These are phyloP conservation scores for Blastobotrys serpentis DNA, from an alignment of 1,139 yeast species.

Conservation along the genomic window DNA sequence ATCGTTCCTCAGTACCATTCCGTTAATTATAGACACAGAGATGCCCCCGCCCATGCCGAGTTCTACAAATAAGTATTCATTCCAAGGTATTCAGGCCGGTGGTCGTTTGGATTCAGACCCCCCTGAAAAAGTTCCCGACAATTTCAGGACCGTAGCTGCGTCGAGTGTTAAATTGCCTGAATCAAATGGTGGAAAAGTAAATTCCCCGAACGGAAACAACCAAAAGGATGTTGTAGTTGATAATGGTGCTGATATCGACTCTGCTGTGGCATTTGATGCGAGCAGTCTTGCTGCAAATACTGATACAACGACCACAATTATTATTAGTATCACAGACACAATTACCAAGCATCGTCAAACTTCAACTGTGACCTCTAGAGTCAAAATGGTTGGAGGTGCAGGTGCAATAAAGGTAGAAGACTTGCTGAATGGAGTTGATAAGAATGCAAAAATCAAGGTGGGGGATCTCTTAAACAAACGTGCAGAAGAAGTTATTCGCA, in stretches of 20 bases:
- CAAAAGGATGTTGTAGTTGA: background rate
- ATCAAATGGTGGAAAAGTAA: conserved; percentile 1
- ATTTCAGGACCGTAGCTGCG: background rate
- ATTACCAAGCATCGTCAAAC: background rate
- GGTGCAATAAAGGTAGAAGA: background rate
- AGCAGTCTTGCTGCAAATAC: background rate
- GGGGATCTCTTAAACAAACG: background rate
- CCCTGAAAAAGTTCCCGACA: background rate
- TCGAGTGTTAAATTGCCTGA: background rate
- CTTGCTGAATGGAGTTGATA: background rate
- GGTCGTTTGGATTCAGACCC: background rate
- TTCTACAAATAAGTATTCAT: background rate
- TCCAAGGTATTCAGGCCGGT: conserved; percentile 5
- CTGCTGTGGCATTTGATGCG: background rate
- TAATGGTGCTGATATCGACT: background rate
- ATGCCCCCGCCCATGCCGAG: background rate
- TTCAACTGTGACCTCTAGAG: background rate
- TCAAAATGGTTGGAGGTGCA: background rate
- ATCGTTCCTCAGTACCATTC: conserved; percentile 5
- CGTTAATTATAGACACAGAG: conserved; percentile 3
- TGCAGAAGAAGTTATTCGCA: background rate
- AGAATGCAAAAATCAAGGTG: background rate
- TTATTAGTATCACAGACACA: conserved; percentile 3
- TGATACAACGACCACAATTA: background rate
- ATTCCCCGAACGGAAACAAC: background rate